Percentiles rank a stretch among this genome's conserved stretches.
Evolutionary conservation across 2,329 filamentous ascomycete genomes (phyloP).

Genomic region (Metarhizium robertsii): DNA sequence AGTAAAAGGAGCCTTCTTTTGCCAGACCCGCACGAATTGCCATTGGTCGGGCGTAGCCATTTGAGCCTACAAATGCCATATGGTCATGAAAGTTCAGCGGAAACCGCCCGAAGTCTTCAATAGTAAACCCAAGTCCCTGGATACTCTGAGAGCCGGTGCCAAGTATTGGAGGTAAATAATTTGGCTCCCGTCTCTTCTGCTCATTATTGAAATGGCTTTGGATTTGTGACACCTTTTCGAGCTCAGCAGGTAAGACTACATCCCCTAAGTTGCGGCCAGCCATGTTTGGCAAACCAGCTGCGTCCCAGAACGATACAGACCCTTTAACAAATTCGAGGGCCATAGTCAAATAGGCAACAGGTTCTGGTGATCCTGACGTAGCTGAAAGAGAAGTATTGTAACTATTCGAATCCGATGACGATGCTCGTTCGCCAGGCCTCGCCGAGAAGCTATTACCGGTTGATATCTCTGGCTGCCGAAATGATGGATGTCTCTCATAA

Average conservation of each 20-base stretch:
- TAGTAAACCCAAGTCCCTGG: slow-evolving; percentile 41
- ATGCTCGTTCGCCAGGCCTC: slow-evolving; percentile 38
- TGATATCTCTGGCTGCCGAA: slow-evolving; percentile 46
- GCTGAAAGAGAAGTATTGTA: background rate
- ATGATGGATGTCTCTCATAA: slow-evolving; percentile 36
- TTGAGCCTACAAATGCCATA: slow-evolving; percentile 41
- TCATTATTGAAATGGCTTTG: slow-evolving; percentile 47
- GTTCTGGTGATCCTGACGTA: slow-evolving; percentile 33
- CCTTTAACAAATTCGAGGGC: slow-evolving; percentile 49
- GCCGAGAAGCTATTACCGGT: slow-evolving; percentile 36
- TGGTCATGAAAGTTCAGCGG: slow-evolving; percentile 44
- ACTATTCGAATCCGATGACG: background rate
- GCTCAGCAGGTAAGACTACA: slow-evolving; percentile 41
- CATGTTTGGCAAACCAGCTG: slow-evolving; percentile 38
- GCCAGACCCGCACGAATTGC: slow-evolving; percentile 46
- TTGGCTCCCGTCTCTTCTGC: slow-evolving; percentile 47
- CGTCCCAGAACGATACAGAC: slow-evolving; percentile 46
- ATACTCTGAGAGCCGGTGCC: slow-evolving; percentile 46
- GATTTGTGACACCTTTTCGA: slow-evolving; percentile 40
- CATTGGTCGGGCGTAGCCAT: slow-evolving; percentile 42
- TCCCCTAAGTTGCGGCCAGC: slow-evolving; percentile 44
- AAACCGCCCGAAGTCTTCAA: slow-evolving; percentile 43
- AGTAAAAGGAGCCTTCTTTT: slow-evolving; percentile 54
- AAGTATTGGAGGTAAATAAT: slow-evolving; percentile 56
- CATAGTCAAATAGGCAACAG: slow-evolving; percentile 48